phyloP scores from a whole-genome alignment of 2,329 filamentous ascomycete species.

The Colletotrichum siamense region DNA sequence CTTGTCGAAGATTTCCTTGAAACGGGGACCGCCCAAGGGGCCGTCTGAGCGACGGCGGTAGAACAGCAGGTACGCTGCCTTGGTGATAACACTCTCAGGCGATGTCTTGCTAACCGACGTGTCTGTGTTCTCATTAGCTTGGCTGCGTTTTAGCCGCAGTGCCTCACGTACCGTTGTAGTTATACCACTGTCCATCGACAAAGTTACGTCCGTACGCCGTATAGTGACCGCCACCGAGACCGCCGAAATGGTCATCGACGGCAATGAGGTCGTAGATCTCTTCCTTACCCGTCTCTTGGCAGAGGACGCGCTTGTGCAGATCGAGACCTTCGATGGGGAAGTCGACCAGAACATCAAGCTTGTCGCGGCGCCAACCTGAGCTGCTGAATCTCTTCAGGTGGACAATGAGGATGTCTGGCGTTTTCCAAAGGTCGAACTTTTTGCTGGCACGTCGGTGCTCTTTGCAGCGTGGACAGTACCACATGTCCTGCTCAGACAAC shows the following conservation, averaged over 20 bases:
- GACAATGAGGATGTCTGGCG: slow-evolving; percentile 91
- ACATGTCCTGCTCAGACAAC: slow-evolving; percentile 92
- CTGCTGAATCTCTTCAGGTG: slow-evolving; percentile 96
- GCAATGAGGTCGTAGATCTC: slow-evolving; percentile 93
- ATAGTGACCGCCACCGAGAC: slow-evolving; percentile 93
- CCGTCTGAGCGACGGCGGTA: slow-evolving; percentile 83
- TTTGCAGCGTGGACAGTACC: slow-evolving; percentile 97
- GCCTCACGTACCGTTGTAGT: slow-evolving; percentile 84
- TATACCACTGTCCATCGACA: slow-evolving; percentile 87
- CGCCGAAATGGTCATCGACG: slow-evolving; percentile 95
- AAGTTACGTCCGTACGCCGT: slow-evolving; percentile 96
- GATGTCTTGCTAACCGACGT: slow-evolving; percentile 71
- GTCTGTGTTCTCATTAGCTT: slow-evolving; percentile 64
- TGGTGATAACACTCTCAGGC: slow-evolving; percentile 69
- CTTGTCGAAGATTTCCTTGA: slow-evolving; percentile 72
- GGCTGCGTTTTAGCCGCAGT: background rate
- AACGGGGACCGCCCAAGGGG: slow-evolving; percentile 80
- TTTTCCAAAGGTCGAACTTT: slow-evolving; percentile 97
- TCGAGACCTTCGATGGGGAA: slow-evolving; percentile 91
- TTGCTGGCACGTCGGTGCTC: slow-evolving; percentile 92
- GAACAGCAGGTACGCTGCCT: slow-evolving; percentile 90
- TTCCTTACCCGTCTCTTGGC: slow-evolving; percentile 80
- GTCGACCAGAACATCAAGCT: slow-evolving; percentile 88
- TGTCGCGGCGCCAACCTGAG: slow-evolving; percentile 81
- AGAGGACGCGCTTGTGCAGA: slow-evolving; percentile 77